A percentile compares a stretch with the other conserved stretches of the same genome.
Evolutionary conservation across 2,329 filamentous ascomycete genomes (phyloP).

Genomic region (Trichoderma koningiopsis): DNA sequence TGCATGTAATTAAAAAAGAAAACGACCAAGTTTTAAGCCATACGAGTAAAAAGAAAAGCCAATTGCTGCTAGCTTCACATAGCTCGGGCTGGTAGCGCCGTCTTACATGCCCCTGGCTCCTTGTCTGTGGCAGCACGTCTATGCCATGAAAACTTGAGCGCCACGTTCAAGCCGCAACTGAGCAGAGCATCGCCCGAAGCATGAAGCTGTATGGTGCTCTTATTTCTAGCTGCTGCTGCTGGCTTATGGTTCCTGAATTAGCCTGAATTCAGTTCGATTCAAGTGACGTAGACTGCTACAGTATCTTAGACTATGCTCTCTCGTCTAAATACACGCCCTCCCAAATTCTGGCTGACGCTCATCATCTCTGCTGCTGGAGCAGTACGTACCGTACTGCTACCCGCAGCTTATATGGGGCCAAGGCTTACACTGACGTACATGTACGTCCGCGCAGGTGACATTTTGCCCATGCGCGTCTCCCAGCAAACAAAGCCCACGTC

Average conservation of each 20-base stretch:
- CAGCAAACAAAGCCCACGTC: neutral
- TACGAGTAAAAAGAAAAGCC: neutral
- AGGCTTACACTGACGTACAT: neutral
- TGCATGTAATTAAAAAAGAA: neutral
- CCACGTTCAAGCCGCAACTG: constrained; percentile 18
- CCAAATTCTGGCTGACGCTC: neutral
- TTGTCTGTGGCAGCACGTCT: neutral
- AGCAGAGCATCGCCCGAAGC: neutral
- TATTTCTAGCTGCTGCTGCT: neutral
- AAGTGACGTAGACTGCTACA: neutral
- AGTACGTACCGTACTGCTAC: neutral
- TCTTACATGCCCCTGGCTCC: constrained; percentile 2
- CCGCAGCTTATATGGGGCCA: neutral
- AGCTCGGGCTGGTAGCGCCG: neutral
- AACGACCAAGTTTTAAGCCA: neutral
- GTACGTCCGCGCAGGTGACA: neutral
- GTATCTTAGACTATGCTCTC: too few relatives aligned
- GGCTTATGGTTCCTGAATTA: neutral
- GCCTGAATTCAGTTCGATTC: neutral
- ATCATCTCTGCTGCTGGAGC: neutral
- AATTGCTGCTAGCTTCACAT: neutral
- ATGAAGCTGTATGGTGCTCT: neutral
- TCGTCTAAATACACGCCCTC: neutral
- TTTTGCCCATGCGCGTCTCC: neutral
- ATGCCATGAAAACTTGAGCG: constrained; percentile 1